Percentiles rank a stretch among this genome's conserved stretches.
phyloP scores from a whole-genome alignment of 257 asterid species.

The Solanum medicagineum region DNA sequence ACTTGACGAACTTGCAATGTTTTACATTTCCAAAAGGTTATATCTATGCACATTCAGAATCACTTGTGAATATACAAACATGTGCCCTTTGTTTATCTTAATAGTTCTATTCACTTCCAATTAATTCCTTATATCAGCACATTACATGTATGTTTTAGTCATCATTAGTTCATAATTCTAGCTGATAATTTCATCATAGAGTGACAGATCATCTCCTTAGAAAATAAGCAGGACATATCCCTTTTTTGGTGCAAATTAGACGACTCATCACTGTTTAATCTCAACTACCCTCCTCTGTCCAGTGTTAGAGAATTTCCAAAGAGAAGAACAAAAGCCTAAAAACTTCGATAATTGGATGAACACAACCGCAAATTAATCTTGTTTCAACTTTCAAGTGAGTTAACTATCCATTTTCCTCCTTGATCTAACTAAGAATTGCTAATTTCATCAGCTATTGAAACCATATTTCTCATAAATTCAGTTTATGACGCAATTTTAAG shows the following conservation, averaged over 20 bases:
- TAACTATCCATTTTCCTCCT: neutral
- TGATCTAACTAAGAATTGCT: neutral
- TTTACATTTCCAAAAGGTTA: neutral
- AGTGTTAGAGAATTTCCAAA: neutral
- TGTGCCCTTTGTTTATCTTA: neutral
- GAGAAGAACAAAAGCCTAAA: neutral
- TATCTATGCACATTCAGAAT: neutral
- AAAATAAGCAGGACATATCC: neutral
- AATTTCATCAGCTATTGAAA: neutral
- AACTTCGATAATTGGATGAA: neutral
- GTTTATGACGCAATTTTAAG: neutral
- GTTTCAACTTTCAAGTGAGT: neutral
- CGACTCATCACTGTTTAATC: neutral
- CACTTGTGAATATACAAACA: neutral
- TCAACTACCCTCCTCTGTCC: neutral
- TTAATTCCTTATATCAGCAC: neutral
- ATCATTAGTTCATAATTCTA: neutral
- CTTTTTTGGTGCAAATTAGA: neutral
- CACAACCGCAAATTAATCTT: neutral
- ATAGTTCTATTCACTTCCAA: neutral
- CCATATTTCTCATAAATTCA: neutral
- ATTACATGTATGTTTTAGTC: neutral
- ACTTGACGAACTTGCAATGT: neutral
- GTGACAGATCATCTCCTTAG: neutral
- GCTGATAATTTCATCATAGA: neutral